Evolutionary conservation across 2,329 filamentous ascomycete species (phyloP), one percentile per base, ranked within the genome.

Genomic region (Ceratocystis cacaofunesta): DNA sequence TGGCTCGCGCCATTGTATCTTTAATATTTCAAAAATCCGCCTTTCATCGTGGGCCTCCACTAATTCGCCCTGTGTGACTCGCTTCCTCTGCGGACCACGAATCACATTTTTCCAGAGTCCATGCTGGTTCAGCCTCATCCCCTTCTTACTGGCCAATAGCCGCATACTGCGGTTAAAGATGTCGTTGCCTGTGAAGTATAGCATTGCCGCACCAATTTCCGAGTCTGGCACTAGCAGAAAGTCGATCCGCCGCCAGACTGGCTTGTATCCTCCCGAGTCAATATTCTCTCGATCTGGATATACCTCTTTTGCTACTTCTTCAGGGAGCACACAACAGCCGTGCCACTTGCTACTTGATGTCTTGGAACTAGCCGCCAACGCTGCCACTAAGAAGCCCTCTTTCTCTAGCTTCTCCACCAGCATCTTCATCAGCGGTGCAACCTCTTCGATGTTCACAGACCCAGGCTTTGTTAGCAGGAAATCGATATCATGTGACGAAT

Each of bases 171-270:
- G 80, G 73, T 96, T 96, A 77, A 96, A 96, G 43, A 96, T 87
- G 72, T 96, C 92, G 70, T 96, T 94, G 0, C 92, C 92, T 0
- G 92, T 96, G 72, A 96, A 97, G 72, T 96, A 96, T n/a, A 96
- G 82, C 68, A 96, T 73, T 0, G 92, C 91, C 0, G 89, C 92
- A 1, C 92, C 92, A 62, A 90, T 80, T 74, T 96, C 86, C 1
- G 82, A 78, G 69, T 85, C 85, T 0, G 92, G 91, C 0, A 96
- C 92, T 3, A 95, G 81, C 1, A 96, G 77, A 22, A 96, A 82
- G 72, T 96, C 92, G 68, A 96, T 87, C 1, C 91, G 83, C 7
- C 91, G 82, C 91, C 90, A 96, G 0, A 82, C 73, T 4, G 60
- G 48, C 32, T 62, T 63, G 48, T 66, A 64, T 28, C n/a, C 30